Percentiles rank a stretch among this genome's conserved stretches.
Evolutionary conservation across 2,329 filamentous ascomycete genomes (phyloP).

Genomic region (Hymenoscyphus linearis): DNA sequence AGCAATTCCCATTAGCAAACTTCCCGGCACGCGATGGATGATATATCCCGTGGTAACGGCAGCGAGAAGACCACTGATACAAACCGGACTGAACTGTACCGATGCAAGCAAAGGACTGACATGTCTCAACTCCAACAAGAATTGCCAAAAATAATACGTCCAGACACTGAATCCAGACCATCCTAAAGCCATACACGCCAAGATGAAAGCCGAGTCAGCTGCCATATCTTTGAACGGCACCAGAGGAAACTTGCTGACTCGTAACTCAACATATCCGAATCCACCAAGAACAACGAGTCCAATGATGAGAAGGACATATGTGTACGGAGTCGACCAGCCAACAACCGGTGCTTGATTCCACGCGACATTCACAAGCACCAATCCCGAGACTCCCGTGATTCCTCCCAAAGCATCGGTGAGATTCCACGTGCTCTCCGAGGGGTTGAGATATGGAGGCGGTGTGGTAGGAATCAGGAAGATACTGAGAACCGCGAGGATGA

Average conservation of each 20-base stretch:
- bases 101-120: conserved; percentile 29
- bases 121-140: conserved; percentile 24
- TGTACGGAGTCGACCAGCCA: conserved; percentile 18
- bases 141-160: conserved; percentile 26
- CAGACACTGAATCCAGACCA: conserved; percentile 30
- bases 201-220: conserved; percentile 45
- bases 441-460: conserved; percentile 29
- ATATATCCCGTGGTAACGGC: conserved; percentile 33
- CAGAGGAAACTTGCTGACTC: conserved; percentile 44
- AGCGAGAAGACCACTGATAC: conserved; percentile 31
- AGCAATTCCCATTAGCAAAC: conserved; percentile 34
- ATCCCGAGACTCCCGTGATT: conserved; percentile 41
- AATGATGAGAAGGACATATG: conserved; percentile 45
- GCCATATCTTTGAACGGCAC: conserved; percentile 50
- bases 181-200: conserved; percentile 24
- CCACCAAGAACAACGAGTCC: conserved; percentile 47
- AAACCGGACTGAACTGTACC: conserved; percentile 28
- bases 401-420: conserved; percentile 40
- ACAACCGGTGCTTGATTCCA: conserved; percentile 38
- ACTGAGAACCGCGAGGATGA: conserved; percentile 33
- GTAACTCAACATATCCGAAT: conserved; percentile 50
- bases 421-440: conserved; percentile 23
- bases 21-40: conserved; percentile 28
- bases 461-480: conserved; percentile 36
- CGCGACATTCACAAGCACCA: conserved; percentile 51